Base-by-base conservation (phyloP, 176 grass and related monocot genomes). In the Triticum dicoccoides region DNA sequence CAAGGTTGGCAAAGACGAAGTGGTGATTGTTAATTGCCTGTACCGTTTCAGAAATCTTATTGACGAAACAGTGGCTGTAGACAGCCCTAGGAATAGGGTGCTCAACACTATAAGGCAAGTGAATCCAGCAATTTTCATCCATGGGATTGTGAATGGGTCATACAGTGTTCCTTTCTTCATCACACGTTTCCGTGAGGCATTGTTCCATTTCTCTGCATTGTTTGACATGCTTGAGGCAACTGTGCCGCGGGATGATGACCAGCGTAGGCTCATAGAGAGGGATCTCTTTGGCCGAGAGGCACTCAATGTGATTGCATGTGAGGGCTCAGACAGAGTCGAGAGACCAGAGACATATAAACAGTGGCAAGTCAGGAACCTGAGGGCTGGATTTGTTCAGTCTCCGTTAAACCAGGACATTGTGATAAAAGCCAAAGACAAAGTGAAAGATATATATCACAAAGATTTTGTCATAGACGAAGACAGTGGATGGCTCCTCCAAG, bases 391-490 rank as follows among this genome's bases (percentile, higher is more conserved):
- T 84, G 69, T 83, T 56, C 96, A 95, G 58, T 91, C 87, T 76
- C 88, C 84, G 0, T 20, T 95, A 68, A 85, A 92, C 80, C 83
- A 85, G 6, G 91, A 94, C 39, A 98, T 98, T 73, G 88, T 94
- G 90, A 84, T 87, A 82, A 95, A 95, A 89, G 96, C 96, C 25
- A 95, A 91, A 87, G 96, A 92, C 63, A 95, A 98, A 76, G 88
- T 98, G 49, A 94, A 90, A 86, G 86, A 85, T 81, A 86, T 92
- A 66, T 98, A 98, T 82, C 96, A 98, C 90, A 95, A 98, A 84
- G 96, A 98, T 82, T 98, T 98, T 34, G 91, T 98, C 34, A 95
- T 98, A 63, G 96, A 98, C 74, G 96, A 98, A 89, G 96, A 98
- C 70, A 89, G 79, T 49, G 83, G 89, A 79, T 98, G 96, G 96